Evolutionary conservation across 306 rosid species (phyloP).

Genomic region (Canavalia gladiata): DNA sequence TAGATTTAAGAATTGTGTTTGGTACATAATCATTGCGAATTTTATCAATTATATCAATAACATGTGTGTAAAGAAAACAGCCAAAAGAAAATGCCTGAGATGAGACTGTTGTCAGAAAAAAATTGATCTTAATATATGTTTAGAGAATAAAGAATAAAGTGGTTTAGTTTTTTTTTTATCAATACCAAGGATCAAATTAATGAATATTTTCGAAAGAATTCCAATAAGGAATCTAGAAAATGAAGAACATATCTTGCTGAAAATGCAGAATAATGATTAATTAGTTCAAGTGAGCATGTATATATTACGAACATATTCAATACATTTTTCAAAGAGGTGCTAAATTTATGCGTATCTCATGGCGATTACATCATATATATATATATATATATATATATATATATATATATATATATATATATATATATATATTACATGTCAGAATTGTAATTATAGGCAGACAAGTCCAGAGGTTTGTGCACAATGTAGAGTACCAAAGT

Average conservation of each 20-base stretch:
- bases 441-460: constrained; percentile 29
- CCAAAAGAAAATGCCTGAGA: neutral
- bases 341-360: neutral
- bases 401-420: too few species aligned
- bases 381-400: too few species aligned
- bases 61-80: neutral
- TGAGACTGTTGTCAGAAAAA: neutral
- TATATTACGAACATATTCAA: constrained; percentile 1
- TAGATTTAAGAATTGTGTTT: too few species aligned
- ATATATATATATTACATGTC: too few species aligned
- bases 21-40: too few species aligned
- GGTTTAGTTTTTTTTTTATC: neutral
- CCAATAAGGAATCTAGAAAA: neutral
- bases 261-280: constrained; percentile 33
- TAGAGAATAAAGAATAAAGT: constrained; percentile 24
- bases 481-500: neutral
- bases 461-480: neutral
- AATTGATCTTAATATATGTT: constrained; percentile 9
- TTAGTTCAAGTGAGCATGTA: neutral
- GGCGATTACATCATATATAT: neutral
- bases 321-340: constrained; percentile 19
- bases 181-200: neutral
- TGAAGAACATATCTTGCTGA: neutral
- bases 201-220: neutral
- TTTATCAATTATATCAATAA: neutral